Conservation (phyloP, 2,329 filamentous ascomycete species). For the Aspergillus viridinutans region DNA sequence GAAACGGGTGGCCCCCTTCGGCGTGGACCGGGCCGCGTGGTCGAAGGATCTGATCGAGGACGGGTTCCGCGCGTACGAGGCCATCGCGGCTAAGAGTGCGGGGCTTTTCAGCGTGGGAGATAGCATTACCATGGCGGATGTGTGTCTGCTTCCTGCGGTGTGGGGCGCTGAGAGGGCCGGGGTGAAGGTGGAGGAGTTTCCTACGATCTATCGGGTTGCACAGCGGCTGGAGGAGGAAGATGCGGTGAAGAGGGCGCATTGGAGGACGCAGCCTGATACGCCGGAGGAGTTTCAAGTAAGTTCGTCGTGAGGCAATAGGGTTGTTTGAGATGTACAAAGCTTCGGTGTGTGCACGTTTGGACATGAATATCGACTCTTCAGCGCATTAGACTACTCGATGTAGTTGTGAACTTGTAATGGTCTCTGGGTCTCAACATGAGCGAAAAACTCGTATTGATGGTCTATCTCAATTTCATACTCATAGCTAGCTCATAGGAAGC, state of each 20-base stretch:
- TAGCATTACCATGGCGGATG: slow-evolving; percentile 55
- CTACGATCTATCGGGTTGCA: slow-evolving; percentile 45
- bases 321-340: too few species aligned
- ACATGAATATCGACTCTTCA: too few species aligned
- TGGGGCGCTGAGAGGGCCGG: slow-evolving; percentile 55
- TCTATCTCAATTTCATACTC: not conserved
- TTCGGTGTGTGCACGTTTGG: too few species aligned
- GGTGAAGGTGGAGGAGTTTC: slow-evolving; percentile 50
- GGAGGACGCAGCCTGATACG: slow-evolving; percentile 53
- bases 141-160: slow-evolving; percentile 54
- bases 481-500: slow-evolving; percentile 7
- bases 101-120: slow-evolving; percentile 56
- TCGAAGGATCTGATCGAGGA: slow-evolving; percentile 48
- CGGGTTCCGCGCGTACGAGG: slow-evolving; percentile 57
- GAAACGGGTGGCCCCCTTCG: slow-evolving; percentile 45
- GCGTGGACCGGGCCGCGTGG: slow-evolving; percentile 47
- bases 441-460: not conserved
- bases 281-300: slow-evolving; percentile 42
- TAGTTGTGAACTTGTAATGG: not conserved
- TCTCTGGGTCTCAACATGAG: not conserved
- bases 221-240: slow-evolving; percentile 46
- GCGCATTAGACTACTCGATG: not conserved
- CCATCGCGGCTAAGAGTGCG: slow-evolving; percentile 31
- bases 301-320: not conserved
- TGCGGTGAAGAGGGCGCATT: slow-evolving; percentile 52